Evolutionary conservation across 31 red algal genomes (phyloP).

Genomic region (Asparagopsis taxiformis): DNA sequence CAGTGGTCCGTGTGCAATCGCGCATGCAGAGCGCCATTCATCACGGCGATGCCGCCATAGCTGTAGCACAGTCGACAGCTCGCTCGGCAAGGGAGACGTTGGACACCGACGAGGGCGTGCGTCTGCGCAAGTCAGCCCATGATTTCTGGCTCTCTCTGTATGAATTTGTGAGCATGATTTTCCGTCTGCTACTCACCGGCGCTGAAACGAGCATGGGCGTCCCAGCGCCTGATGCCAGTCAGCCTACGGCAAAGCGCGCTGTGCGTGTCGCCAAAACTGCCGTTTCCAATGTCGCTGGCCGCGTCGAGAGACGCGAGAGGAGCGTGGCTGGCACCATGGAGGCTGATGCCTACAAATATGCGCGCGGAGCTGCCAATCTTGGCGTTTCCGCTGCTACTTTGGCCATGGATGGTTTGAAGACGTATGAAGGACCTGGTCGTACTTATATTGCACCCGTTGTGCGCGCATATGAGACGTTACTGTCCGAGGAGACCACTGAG

Average conservation of each 20-base stretch:
- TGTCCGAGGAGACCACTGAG: slow-evolving; percentile 1
- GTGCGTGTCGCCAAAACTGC: slow-evolving; percentile 1
- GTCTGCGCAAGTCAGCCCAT: background rate
- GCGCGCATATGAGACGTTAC: background rate
- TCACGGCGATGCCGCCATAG: slow-evolving; percentile 9
- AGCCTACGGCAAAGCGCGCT: background rate
- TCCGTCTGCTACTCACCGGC: background rate
- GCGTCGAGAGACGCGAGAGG: slow-evolving; percentile 8
- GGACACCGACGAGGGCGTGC: slow-evolving; percentile 17
- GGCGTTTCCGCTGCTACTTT: background rate
- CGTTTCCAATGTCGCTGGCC: background rate
- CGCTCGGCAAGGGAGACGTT: background rate
- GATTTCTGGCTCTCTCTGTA: background rate
- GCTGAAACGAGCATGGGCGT: slow-evolving; percentile 7
- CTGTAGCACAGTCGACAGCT: background rate
- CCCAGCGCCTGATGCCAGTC: background rate
- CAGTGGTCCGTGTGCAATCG: background rate
- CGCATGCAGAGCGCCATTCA: background rate
- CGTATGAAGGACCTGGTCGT: slow-evolving; percentile 13
- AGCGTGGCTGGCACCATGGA: slow-evolving; percentile 2
- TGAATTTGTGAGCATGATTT: slow-evolving; percentile 4
- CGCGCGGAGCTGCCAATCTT: background rate
- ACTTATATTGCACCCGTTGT: slow-evolving; percentile 7
- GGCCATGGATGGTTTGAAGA: background rate
- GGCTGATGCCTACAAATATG: slow-evolving; percentile 15